Conservation (phyloP, 306 rosid genomes). For the Prunus campanulata region DNA sequence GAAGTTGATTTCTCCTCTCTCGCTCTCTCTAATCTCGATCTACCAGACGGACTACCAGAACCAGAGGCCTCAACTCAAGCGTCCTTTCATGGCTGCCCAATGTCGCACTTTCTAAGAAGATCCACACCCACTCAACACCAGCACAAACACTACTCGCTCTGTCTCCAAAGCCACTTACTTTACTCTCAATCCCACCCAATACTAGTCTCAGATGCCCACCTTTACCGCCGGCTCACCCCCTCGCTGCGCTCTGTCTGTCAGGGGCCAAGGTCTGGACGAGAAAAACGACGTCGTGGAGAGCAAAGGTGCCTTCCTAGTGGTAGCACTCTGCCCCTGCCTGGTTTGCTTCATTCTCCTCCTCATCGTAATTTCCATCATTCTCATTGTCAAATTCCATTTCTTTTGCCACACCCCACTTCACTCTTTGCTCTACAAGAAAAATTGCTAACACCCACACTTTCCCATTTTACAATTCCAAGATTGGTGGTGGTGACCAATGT, state of each 20-base stretch:
- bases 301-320: conserved; percentile 55
- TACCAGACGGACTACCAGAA: background rate
- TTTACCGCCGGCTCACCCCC: conserved; percentile 41
- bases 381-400: conserved; percentile 67
- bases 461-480: background rate
- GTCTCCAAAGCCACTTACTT: background rate
- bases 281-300: conserved; percentile 36
- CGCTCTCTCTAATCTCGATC: background rate
- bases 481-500: background rate
- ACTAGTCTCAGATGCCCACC: conserved; percentile 39
- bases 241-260: conserved; percentile 46
- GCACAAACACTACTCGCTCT: conserved; percentile 21
- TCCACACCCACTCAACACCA: conserved; percentile 12
- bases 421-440: conserved; percentile 54
- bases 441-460: conserved; percentile 37
- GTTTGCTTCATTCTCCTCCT: conserved; percentile 69
- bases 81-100: conserved; percentile 51
- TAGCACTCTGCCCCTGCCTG: conserved; percentile 83
- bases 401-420: conserved; percentile 82
- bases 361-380: conserved; percentile 50
- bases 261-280: conserved; percentile 37
- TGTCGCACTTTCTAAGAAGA: conserved; percentile 42
- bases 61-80: no score
- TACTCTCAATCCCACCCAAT: conserved; percentile 9
- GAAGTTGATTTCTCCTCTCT: background rate